These are phyloP conservation scores for Rhexocercosporidium sp. DNA, from an alignment of 2,329 filamentous ascomycete genomes.

Conservation along the genomic window DNA sequence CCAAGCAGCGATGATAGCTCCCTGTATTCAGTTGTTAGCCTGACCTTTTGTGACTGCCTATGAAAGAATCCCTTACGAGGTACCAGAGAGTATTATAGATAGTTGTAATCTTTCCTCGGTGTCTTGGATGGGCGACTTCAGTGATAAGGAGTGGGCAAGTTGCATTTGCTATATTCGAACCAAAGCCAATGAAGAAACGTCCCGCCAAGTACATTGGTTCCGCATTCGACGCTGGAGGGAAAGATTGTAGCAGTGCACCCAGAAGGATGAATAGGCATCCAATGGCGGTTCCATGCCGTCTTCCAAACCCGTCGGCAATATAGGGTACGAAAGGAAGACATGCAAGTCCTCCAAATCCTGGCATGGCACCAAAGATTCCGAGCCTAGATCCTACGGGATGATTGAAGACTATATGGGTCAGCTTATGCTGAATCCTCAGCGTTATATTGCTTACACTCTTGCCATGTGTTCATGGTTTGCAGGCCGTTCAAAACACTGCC, in stretches of 20 bases:
- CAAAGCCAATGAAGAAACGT: conserved; percentile 41
- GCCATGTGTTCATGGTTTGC: conserved; percentile 51
- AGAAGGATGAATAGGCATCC: conserved; percentile 48
- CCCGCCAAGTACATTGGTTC: conserved; percentile 47
- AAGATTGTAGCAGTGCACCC: conserved; percentile 46
- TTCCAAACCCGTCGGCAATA: conserved; percentile 50
- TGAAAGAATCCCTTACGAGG: conserved; percentile 19
- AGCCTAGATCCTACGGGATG: conserved; percentile 41
- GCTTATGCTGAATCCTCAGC: not conserved
- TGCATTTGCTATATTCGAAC: conserved; percentile 47
- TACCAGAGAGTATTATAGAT: conserved; percentile 49
- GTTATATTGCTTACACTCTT: conserved; percentile 39
- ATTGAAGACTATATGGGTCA: conserved; percentile 28
- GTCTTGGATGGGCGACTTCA: conserved; percentile 45
- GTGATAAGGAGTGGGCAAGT: conserved; percentile 46
- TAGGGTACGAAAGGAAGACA: conserved; percentile 51
- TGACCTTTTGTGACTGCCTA: not conserved
- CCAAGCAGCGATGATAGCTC: conserved; percentile 33
- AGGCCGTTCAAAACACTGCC: conserved; percentile 50
- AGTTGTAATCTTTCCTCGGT: conserved; percentile 44
- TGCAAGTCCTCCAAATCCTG: conserved; percentile 50
- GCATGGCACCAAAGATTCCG: conserved; percentile 49
- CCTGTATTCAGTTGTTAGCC: not conserved
- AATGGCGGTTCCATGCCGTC: conserved; percentile 50
- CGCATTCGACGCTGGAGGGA: conserved; percentile 39